Conservation (phyloP, 257 asterid genomes). For the Primulina eburnea region DNA sequence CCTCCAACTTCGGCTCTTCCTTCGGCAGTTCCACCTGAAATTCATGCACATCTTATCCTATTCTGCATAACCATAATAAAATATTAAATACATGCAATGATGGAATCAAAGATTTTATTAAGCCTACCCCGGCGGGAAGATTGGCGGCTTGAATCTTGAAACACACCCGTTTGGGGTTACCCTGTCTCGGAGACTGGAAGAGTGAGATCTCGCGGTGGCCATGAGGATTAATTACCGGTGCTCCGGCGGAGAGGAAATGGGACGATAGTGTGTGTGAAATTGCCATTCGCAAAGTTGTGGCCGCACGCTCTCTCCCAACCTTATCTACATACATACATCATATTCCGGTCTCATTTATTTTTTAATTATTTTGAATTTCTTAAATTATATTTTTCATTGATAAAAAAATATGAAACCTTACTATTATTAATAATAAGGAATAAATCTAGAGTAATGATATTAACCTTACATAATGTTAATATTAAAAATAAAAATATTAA, state of each 20-base stretch:
- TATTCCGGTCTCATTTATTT: no score
- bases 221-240: conserved; percentile 15
- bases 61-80: no score
- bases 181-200: conserved; percentile 15
- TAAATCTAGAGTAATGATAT: no score
- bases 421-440: no score
- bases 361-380: no score
- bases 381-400: no score
- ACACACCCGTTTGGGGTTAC: conserved; percentile 21
- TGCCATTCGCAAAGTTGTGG: conserved; percentile 28
- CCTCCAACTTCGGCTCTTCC: conserved; percentile 58
- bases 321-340: conserved; percentile 8
- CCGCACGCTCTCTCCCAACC: background rate
- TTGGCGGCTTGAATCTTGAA: conserved; percentile 72
- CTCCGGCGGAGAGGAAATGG: conserved; percentile 39
- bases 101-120: no score
- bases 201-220: conserved; percentile 23
- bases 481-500: no score
- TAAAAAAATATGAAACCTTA: no score
- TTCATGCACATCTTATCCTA: no score
- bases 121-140: conserved; percentile 71
- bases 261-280: conserved; percentile 39
- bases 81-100: background rate
- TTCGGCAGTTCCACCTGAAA: conserved; percentile 70
- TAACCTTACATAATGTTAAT: no score